Percentiles rank a stretch among this genome's conserved stretches.
These are phyloP conservation scores for Naganishia vishniacii DNA, from an alignment of 768 basidiomycete species.

Conservation along the genomic window DNA sequence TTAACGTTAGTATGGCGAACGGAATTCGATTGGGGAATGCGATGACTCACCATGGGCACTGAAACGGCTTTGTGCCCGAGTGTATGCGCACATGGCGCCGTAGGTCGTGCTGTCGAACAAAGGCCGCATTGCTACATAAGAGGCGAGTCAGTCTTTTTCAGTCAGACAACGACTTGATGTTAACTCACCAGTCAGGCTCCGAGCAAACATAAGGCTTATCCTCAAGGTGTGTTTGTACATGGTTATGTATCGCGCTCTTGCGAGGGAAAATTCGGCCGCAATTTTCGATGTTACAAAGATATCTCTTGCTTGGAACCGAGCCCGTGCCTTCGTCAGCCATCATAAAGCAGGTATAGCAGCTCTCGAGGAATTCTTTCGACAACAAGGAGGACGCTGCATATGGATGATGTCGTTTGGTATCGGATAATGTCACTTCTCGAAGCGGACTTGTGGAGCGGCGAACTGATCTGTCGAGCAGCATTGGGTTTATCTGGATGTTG, in stretches of 20 bases:
- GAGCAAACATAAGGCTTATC: conserved; percentile 52
- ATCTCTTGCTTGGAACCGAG: conserved; percentile 39
- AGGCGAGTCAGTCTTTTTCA: neutral
- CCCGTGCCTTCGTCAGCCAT: conserved; percentile 21
- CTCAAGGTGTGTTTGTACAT: conserved; percentile 53
- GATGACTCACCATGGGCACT: conserved; percentile 50
- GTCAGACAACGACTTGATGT: neutral
- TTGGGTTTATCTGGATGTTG: no score
- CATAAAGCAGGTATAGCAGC: conserved; percentile 43
- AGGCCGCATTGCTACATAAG: conserved; percentile 45
- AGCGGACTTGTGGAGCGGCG: neutral
- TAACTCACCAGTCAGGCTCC: conserved; percentile 49
- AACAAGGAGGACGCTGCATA: conserved; percentile 15
- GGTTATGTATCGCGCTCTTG: conserved; percentile 50
- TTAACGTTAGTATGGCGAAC: neutral
- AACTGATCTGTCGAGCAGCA: no score
- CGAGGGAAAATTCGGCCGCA: conserved; percentile 43
- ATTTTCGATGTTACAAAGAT: conserved; percentile 45
- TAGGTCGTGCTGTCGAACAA: conserved; percentile 52
- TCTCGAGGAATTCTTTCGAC: conserved; percentile 45
- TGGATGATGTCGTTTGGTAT: conserved; percentile 26
- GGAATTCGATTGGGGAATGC: neutral
- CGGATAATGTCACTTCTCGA: neutral
- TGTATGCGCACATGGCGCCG: conserved; percentile 51
- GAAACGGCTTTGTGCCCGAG: conserved; percentile 50